Conservation (phyloP, 2,329 filamentous ascomycete species). For the Neoascochyta sp. region DNA sequence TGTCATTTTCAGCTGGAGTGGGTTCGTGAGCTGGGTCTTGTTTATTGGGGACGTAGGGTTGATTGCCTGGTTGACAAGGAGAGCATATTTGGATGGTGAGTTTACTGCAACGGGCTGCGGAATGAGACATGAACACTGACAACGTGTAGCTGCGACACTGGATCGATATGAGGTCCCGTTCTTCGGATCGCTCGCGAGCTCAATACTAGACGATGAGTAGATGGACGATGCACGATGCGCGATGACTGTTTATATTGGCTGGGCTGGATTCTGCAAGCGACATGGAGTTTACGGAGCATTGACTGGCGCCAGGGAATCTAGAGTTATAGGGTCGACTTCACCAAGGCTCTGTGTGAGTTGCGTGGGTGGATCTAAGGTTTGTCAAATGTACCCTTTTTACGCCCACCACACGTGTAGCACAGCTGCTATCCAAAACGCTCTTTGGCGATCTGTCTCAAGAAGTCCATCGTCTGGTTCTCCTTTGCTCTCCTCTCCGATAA, state of each 20-base stretch:
- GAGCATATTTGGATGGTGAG: slow-evolving; percentile 80
- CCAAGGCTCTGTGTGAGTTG: too few relatives aligned
- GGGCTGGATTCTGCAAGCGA: background rate
- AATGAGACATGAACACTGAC: too few relatives aligned
- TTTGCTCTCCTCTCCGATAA: slow-evolving; percentile 66
- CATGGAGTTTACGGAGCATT: slow-evolving; percentile 12
- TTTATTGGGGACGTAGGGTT: slow-evolving; percentile 71
- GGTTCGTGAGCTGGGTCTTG: slow-evolving; percentile 77
- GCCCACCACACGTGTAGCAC: background rate
- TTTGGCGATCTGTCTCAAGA: slow-evolving; percentile 73
- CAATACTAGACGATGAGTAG: slow-evolving; percentile 83
- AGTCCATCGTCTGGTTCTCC: slow-evolving; percentile 80
- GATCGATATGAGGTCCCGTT: slow-evolving; percentile 79
- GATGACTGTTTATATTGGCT: background rate
- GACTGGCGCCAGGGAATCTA: too few relatives aligned
- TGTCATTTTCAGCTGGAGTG: slow-evolving; percentile 80
- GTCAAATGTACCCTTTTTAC: too few relatives aligned
- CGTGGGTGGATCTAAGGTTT: too few relatives aligned
- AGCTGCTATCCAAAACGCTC: slow-evolving; percentile 58
- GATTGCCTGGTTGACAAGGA: slow-evolving; percentile 71
- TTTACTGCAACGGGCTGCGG: too few relatives aligned
- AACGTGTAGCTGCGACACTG: slow-evolving; percentile 57
- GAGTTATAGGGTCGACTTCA: too few relatives aligned
- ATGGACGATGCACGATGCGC: background rate
- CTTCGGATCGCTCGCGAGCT: slow-evolving; percentile 79